Percentiles rank a stretch among this genome's conserved stretches.
Evolutionary conservation across 768 basidiomycete genomes (phyloP).

Genomic region (Crassisporium funariophilum): DNA sequence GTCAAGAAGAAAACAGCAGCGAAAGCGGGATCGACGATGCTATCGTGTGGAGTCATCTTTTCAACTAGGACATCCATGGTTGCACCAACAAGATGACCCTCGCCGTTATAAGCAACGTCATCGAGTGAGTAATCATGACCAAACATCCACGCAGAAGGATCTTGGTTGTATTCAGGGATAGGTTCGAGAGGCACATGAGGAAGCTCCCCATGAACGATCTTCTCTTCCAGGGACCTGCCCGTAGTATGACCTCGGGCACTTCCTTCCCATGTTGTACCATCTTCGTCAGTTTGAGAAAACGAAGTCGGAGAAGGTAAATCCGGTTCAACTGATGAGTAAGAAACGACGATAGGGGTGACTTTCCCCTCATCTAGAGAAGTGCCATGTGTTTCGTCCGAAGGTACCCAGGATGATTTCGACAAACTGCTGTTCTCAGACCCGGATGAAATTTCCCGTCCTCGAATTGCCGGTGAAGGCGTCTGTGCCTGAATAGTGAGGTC

Average conservation of each 20-base stretch:
- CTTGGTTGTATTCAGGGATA: conserved; percentile 38
- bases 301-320: conserved; percentile 57
- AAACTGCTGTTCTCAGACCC: conserved; percentile 53
- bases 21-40: conserved; percentile 85
- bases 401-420: conserved; percentile 48
- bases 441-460: conserved; percentile 43
- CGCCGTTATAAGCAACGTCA: conserved; percentile 89
- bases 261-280: conserved; percentile 64
- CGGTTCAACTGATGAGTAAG: conserved; percentile 37
- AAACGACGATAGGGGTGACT: conserved; percentile 32
- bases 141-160: conserved; percentile 55
- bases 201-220: conserved; percentile 53
- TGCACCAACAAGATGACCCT: conserved; percentile 89
- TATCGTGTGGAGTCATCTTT: conserved; percentile 95
- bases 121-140: conserved; percentile 80
- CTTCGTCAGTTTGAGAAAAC: conserved; percentile 49
- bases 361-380: conserved; percentile 52
- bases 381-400: conserved; percentile 49
- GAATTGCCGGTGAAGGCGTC: conserved; percentile 33
- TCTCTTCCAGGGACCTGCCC: conserved; percentile 49
- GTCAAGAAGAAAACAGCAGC: conserved; percentile 92
- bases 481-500: conserved; percentile 63
- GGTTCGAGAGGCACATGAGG: conserved; percentile 51
- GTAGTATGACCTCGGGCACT: conserved; percentile 34
- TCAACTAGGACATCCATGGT: conserved; percentile 90